Base-by-base conservation (phyloP, 208 protist genomes). In the Angomonas deanei region DNA sequence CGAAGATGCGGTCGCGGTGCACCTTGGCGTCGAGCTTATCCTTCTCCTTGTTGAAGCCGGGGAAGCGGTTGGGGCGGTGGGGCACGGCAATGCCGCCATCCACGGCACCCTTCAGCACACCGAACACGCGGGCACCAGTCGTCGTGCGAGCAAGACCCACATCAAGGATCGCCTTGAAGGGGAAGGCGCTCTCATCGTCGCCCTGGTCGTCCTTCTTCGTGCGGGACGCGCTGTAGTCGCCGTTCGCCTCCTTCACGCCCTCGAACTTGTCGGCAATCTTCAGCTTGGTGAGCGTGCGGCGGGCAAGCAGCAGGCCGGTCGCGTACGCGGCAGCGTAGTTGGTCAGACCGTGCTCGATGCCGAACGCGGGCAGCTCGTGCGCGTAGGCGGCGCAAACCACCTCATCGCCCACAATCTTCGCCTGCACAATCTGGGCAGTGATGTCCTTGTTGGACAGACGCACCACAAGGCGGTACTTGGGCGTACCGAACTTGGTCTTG, bases 401-500 rank as follows among this genome's bases (percentile, higher is more conserved):
- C 62, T 93, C 66, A 77, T 99, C 98, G 64, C 97, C 97, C 31
- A 72, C 79, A 62, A 99, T 89, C 70, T 97, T 98, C 52, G 98
- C 78, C 71, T 96, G 87, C 75, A 98, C 80, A 69, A 99, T 88
- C 93, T 99, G 98, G 60, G 86, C 88, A 70, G 98, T 93, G 63
- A 99, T 80, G 65, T 99, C 97, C 57, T 84, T 84, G 97, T 99
- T 99, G 70, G 97, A 97, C 64, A 98, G 79, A 85, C 98, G 97
- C 47, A 98, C 97, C 54, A 99, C 94, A 23, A 99, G 80, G 68
- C 98, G 88, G 96, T 99, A 99, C 88, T 99, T 99, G 66, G 97
- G 96, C 46, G 97, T 85, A 66, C 96, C 95, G 81, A 98, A 99
- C 86, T 99, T 99, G 84, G 97, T 99, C 82, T 99, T 99, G 77